These are phyloP conservation scores for Fraxinus floribunda DNA, from an alignment of 305 asterid species.

Conservation along the genomic window DNA sequence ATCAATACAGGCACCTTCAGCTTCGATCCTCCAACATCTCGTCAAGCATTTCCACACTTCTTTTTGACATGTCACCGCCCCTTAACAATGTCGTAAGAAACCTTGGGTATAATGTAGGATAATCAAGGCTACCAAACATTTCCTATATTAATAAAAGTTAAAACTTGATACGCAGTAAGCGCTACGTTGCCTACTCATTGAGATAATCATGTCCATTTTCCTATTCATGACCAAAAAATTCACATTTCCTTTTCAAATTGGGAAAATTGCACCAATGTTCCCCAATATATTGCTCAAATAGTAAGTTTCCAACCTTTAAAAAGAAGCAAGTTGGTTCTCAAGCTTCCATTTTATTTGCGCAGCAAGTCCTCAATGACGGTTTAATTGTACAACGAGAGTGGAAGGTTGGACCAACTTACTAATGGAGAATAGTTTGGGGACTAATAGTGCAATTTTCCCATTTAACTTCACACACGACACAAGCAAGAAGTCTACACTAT, in stretches of 20 bases:
- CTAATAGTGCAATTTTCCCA: neutral
- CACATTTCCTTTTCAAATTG: neutral
- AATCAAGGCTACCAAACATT: slow-evolving; percentile 53
- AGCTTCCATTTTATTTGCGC: neutral
- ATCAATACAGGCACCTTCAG: slow-evolving; percentile 30
- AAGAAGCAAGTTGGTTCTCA: neutral
- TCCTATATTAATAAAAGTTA: slow-evolving; percentile 44
- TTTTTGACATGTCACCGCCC: slow-evolving; percentile 77
- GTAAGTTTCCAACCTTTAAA: neutral
- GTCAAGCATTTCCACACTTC: slow-evolving; percentile 79
- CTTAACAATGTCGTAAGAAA: slow-evolving; percentile 73
- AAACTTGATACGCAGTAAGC: neutral
- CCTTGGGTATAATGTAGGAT: slow-evolving; percentile 63
- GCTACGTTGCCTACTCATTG: neutral
- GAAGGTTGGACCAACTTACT: neutral
- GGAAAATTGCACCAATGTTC: neutral
- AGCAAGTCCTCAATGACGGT: neutral
- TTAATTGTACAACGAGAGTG: neutral
- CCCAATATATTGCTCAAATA: neutral
- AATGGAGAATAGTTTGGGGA: neutral
- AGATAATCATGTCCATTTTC: neutral
- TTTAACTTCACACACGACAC: neutral
- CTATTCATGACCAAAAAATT: neutral
- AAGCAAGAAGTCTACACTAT: neutral
- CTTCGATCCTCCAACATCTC: slow-evolving; percentile 88